Base-by-base conservation (phyloP, 176 grass and related monocot genomes). In the Cocos nucifera region DNA sequence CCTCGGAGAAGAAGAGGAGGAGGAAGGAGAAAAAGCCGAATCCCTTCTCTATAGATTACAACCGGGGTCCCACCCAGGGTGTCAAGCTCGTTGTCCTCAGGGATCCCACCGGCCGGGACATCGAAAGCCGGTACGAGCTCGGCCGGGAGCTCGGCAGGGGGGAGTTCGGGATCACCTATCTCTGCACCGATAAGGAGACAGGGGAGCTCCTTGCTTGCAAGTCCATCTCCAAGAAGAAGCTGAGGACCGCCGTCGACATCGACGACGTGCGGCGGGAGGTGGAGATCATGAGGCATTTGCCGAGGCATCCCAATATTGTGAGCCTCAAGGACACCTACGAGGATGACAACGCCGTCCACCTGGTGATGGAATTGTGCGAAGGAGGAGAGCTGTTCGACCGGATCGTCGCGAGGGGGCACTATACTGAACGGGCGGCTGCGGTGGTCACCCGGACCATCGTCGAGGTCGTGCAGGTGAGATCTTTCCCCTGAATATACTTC, bases 301-400 rank as follows among this genome's bases (percentile, higher is more conserved):
- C 63, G 1, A 50, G 16, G 22, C 63, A 65, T 50, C 49, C 63
- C 48, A 25, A 53, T 50, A 52, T 65, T 10, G 63, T 65, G 49
- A 65, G 49, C 63, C 63, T 65, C 22, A 65, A 65, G 50, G 63
- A 65, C 49, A 52, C 63, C 49, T 65, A 52, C 63, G 63, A 65
- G 63, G 63, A 65, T 39, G 49, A 65, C 6, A 23, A 6, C 49
- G 63, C 49, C 15, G 63, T 65, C 15, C 49, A 65, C 49, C 49
- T 65, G 20, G 63, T 65, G 21, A 65, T 65, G 63, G 63, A 65
- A 48, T 50, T 65, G 22, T 65, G 63, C 63, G 63, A 65, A 49
- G 63, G 63, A 65, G 63, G 63, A 15, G 63, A 65, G 49, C 63
- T 65, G 18, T 65, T 65, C 63, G 63, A 65, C n/a, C 63, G 63